Conservation (phyloP, 2,329 filamentous ascomycete species). For the Coniella lustricola region DNA sequence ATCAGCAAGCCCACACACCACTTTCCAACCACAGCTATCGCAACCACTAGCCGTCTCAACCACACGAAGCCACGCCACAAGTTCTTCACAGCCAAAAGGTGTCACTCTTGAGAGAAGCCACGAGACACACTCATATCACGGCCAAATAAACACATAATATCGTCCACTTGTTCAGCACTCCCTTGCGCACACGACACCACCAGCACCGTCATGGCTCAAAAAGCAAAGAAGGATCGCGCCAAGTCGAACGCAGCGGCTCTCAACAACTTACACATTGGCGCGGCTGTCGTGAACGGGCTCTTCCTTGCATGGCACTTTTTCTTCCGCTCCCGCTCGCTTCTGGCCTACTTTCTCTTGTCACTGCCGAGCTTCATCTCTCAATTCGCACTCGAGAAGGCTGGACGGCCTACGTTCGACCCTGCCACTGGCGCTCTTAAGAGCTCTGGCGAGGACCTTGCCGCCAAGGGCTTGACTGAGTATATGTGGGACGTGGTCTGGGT, state of each 20-base stretch:
- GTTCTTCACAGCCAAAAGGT: too few relatives aligned
- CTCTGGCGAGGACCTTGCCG: constrained; percentile 81
- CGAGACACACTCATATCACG: background rate
- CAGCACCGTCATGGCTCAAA: constrained; percentile 46
- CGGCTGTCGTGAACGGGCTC: constrained; percentile 61
- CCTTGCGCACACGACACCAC: background rate
- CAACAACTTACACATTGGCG: constrained; percentile 73
- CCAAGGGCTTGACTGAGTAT: constrained; percentile 87
- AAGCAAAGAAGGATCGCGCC: constrained; percentile 60
- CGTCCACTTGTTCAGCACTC: background rate
- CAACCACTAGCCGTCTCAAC: too few relatives aligned
- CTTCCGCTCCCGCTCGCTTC: constrained; percentile 55
- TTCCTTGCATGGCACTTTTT: constrained; percentile 69
- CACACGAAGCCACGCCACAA: too few relatives aligned
- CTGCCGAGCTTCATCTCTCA: constrained; percentile 72
- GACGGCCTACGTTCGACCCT: constrained; percentile 66
- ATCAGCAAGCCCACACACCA: too few relatives aligned
- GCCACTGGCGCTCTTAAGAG: constrained; percentile 60
- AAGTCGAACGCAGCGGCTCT: constrained; percentile 72
- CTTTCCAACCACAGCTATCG: too few relatives aligned
- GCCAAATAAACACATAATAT: background rate
- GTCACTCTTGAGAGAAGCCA: too few relatives aligned
- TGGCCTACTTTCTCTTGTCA: constrained; percentile 66
- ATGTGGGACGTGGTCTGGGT: constrained; percentile 98
- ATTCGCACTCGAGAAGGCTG: constrained; percentile 76